Percentiles rank a stretch among this genome's conserved stretches.
These are phyloP conservation scores for Macrocystidia cucumis DNA, from an alignment of 1,284 basidiomycete species.

Conservation along the genomic window DNA sequence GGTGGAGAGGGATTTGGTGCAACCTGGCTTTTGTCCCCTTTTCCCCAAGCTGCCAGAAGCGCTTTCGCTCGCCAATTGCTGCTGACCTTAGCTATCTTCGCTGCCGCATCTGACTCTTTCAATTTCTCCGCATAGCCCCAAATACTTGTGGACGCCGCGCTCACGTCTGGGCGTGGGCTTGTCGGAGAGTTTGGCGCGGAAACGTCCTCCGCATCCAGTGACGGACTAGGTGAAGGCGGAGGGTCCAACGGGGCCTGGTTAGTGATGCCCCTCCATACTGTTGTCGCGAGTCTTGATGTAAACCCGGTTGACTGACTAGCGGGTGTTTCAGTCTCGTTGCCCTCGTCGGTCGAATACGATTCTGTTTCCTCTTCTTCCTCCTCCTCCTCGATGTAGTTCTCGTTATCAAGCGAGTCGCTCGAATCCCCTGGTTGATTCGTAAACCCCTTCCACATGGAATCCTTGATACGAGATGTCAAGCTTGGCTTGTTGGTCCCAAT, in stretches of 20 bases:
- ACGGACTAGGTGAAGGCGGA: conserved; percentile 38
- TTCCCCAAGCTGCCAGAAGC: conserved; percentile 34
- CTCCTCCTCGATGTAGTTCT: conserved; percentile 20
- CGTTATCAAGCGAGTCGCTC: conserved; percentile 25
- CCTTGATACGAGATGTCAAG: conserved; percentile 47
- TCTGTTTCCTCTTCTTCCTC: conserved; percentile 13
- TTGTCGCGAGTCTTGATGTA: conserved; percentile 47
- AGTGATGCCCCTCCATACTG: conserved; percentile 67
- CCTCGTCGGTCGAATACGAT: too few relatives aligned
- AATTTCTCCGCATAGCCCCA: conserved; percentile 70
- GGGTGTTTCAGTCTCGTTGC: conserved; percentile 36
- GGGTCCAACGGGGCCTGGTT: conserved; percentile 67
- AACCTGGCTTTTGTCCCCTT: conserved; percentile 7
- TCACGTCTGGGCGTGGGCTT: conserved; percentile 6
- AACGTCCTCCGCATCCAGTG: conserved; percentile 20
- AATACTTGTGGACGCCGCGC: conserved; percentile 31
- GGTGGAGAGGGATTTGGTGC: conserved; percentile 13
- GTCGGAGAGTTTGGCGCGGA: conserved; percentile 8
- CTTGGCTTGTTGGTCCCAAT: conserved; percentile 26
- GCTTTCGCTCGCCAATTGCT: conserved; percentile 68
- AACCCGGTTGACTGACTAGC: conserved; percentile 25
- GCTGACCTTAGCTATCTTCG: conserved; percentile 61
- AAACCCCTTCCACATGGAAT: conserved; percentile 64
- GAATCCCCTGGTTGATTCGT: conserved; percentile 37
- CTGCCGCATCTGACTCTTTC: conserved; percentile 63